Evolutionary conservation across 208 protist species (phyloP), one percentile per base, ranked within the genome.

Genomic region (Crithidia fasciculata): DNA sequence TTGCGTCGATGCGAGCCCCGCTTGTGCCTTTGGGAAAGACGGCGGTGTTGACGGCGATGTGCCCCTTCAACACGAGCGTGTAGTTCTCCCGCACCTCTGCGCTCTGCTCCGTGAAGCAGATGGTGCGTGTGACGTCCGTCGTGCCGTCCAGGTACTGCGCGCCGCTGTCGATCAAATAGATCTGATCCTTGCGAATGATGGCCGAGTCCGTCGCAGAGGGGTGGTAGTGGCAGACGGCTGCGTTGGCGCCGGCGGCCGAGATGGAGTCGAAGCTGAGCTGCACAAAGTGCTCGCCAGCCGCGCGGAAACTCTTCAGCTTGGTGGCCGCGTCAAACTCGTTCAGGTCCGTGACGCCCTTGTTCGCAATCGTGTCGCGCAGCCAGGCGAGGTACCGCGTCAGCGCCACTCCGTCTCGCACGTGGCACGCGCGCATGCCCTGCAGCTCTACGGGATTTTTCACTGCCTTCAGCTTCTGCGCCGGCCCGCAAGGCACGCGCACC

Each of bases 111-210:
- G 19, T 59, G 79, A 99, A 98, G 83, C 98, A 97, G 50, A 98
- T 69, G 36, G 97, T 99, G 44, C 98, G 89, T 2, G 98, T 99
- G n/a, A 98, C 94, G 74, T 99, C 98, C 4, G 98, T 99, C 7
- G 98, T 99, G 68, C 98, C 98, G 65, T 98, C 95, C 39, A 74
- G 75, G 82, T 97, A 99, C 78, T 99, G 97, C 16, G 88, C 98
- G 7, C 98, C 98, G 64, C 95, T 98, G 82, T 99, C 98, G 8
- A 98, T 85, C 19, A 99, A 84, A 71, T 98, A 99, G 13, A 99
- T 67, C 63, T 88, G 71, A 61, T 97, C 87, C 3, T 43, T 62
- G 19, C 61, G 72, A 59, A 91, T 91, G 13, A 93, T 65, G 1
- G 87, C 78, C 16, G 85, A 95, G 19, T 85, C 90, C 5, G 76